Evolutionary conservation across 2,329 filamentous ascomycete species (phyloP).

Genomic region (Microdochium nivale): DNA sequence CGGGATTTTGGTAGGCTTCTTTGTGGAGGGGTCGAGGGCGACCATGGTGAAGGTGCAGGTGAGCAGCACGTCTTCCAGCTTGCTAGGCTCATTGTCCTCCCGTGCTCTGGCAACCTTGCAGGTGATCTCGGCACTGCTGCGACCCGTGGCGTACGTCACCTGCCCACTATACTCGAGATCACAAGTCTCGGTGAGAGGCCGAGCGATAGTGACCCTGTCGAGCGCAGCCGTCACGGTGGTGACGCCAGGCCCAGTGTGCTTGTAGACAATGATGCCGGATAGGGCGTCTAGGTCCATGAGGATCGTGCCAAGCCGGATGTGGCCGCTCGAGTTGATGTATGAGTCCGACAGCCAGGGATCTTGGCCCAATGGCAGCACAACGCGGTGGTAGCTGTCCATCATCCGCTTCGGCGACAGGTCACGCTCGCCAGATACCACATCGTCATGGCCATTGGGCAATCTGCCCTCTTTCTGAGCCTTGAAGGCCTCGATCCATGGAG

Average conservation of each 20-base stretch:
- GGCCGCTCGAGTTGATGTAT: slow-evolving; percentile 68
- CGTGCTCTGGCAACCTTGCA: slow-evolving; percentile 64
- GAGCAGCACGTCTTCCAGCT: slow-evolving; percentile 32
- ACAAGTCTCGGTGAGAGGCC: slow-evolving; percentile 68
- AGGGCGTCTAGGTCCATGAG: slow-evolving; percentile 77
- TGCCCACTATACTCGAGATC: slow-evolving; percentile 63
- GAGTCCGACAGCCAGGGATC: slow-evolving; percentile 72
- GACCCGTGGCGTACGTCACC: slow-evolving; percentile 60
- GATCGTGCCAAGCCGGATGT: slow-evolving; percentile 64
- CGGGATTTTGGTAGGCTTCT: slow-evolving; percentile 52
- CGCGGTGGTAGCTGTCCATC: slow-evolving; percentile 61
- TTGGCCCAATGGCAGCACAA: slow-evolving; percentile 60
- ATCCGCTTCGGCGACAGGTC: slow-evolving; percentile 59
- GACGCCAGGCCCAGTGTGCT: slow-evolving; percentile 49
- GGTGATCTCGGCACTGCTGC: slow-evolving; percentile 67
- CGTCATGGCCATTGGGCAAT: slow-evolving; percentile 12
- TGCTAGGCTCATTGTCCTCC: slow-evolving; percentile 42
- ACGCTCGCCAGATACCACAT: slow-evolving; percentile 27
- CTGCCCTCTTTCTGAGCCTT: slow-evolving; percentile 39
- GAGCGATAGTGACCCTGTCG: slow-evolving; percentile 48
- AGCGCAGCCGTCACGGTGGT: slow-evolving; percentile 41
- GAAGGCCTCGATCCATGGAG: slow-evolving; percentile 63
- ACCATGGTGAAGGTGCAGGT: slow-evolving; percentile 66
- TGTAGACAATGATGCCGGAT: slow-evolving; percentile 68
- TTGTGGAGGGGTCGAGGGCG: slow-evolving; percentile 59